These are phyloP conservation scores for Epipyxis sp. DNA, from an alignment of 108 stramenopile species.

Conservation along the genomic window DNA sequence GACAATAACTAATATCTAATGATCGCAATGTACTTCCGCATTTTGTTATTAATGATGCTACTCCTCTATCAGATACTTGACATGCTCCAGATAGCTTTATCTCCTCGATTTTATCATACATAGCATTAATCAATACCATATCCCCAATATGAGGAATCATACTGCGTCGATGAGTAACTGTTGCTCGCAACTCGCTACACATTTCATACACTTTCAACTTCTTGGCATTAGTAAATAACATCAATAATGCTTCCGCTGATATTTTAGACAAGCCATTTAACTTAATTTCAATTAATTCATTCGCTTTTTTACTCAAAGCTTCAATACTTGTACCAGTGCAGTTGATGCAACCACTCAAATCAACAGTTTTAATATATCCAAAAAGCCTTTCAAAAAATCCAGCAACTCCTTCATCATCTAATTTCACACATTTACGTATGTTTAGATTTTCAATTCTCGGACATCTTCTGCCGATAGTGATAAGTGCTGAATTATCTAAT, in stretches of 20 bases:
- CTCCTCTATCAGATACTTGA: constrained; percentile 12
- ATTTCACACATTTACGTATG: not conserved
- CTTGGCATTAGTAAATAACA: not conserved
- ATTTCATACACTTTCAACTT: not conserved
- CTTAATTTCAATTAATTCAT: not conserved
- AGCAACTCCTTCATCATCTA: not conserved
- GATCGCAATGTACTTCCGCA: not conserved
- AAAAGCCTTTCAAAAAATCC: not conserved
- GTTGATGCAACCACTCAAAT: no score
- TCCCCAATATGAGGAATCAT: constrained; percentile 25
- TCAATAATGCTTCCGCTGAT: not conserved
- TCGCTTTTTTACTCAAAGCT: not conserved
- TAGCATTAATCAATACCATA: not conserved
- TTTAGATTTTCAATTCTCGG: not conserved
- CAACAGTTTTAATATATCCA: not conserved
- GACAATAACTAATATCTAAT: not conserved
- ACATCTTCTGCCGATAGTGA: constrained; percentile 11
- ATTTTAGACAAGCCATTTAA: not conserved
- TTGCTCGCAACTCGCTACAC: not conserved
- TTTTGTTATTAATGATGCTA: not conserved
- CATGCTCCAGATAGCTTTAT: not conserved
- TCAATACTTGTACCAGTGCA: not conserved
- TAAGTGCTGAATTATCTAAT: not conserved
- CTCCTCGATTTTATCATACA: not conserved
- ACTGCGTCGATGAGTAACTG: constrained; percentile 26